Evolutionary conservation across 176 grass and related monocot species (phyloP).

Genomic region (Juncus inflexus): DNA sequence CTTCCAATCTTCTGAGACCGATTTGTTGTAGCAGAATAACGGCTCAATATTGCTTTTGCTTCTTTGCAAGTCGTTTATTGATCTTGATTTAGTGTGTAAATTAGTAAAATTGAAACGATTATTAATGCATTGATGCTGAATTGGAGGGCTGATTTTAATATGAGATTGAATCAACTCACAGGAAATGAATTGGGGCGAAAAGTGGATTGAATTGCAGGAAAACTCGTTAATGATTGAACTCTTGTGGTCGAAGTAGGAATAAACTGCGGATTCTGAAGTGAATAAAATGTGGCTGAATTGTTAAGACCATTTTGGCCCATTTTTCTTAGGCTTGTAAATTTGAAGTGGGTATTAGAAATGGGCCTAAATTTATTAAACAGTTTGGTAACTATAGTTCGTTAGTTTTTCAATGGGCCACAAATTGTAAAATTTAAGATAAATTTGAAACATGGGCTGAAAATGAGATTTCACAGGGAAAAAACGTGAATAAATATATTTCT

Average conservation of each 20-base stretch:
- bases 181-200: slow-evolving; percentile 33
- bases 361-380: too few species aligned
- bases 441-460: too few species aligned
- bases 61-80: slow-evolving; percentile 51
- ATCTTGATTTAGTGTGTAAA: slow-evolving; percentile 43
- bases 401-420: too few species aligned
- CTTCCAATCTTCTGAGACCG: slow-evolving; percentile 48
- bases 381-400: too few species aligned
- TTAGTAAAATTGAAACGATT: neutral
- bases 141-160: neutral
- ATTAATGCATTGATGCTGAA: neutral
- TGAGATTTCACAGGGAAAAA: too few species aligned
- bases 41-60: slow-evolving; percentile 67
- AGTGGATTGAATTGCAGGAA: neutral
- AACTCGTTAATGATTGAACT: neutral
- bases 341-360: too few species aligned
- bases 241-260: slow-evolving; percentile 2
- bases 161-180: slow-evolving; percentile 10
- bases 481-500: too few species aligned
- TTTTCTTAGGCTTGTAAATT: too few species aligned
- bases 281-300: too few species aligned
- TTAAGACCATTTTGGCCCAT: too few species aligned
- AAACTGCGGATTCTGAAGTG: neutral
- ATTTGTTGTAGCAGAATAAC: slow-evolving; percentile 79
- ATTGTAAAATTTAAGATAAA: too few species aligned